A percentile compares a stretch with the other conserved stretches of the same genome.
Evolutionary conservation across 208 protist species (phyloP).

Genomic region (Leptomonas pyrrhocoris): DNA sequence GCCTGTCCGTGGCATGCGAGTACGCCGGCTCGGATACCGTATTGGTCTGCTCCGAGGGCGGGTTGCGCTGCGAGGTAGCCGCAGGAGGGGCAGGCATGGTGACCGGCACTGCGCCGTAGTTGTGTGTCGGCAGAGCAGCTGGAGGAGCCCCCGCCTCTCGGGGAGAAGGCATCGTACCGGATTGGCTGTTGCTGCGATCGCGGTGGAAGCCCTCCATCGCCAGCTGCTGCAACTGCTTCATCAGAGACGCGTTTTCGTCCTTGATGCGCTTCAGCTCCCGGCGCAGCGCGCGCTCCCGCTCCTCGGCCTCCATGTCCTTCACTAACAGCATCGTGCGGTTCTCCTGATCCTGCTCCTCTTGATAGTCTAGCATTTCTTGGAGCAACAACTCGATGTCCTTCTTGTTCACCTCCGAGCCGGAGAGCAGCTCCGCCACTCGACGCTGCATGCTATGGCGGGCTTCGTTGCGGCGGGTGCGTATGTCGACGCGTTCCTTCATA

Average conservation of each 20-base stretch:
- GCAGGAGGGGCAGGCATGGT: neutral
- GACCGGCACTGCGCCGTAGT: no score
- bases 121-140: neutral
- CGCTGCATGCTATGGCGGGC: conserved; percentile 49
- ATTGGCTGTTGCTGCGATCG: conserved; percentile 11
- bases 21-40: conserved; percentile 4
- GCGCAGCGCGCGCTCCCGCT: conserved; percentile 42
- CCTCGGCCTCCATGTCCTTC: conserved; percentile 61
- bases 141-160: neutral
- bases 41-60: neutral
- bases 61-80: neutral
- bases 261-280: conserved; percentile 33
- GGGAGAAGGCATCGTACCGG: neutral
- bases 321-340: conserved; percentile 54
- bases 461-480: conserved; percentile 31
- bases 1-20: neutral
- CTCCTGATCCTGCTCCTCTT: conserved; percentile 64
- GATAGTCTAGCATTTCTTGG: conserved; percentile 75
- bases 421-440: conserved; percentile 55
- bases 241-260: conserved; percentile 39
- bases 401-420: conserved; percentile 41
- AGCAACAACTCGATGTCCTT: conserved; percentile 61
- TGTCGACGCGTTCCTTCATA: conserved; percentile 37
- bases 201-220: conserved; percentile 35
- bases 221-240: conserved; percentile 42